phyloP scores from a whole-genome alignment of 345 rosid species.

The Sonneratia caseolaris region DNA sequence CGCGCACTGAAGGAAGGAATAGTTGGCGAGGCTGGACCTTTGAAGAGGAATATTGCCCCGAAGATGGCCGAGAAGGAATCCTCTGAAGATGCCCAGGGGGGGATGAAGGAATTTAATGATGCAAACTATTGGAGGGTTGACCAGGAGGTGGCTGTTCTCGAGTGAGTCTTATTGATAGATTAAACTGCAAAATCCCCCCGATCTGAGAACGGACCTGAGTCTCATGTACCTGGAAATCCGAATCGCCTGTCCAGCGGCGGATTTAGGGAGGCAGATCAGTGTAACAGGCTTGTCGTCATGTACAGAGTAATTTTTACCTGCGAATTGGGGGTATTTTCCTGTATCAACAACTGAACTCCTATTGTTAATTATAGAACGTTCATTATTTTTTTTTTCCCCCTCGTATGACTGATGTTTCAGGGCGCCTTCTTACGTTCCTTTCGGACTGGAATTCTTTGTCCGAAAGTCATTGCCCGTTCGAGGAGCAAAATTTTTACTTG shows the following conservation, averaged over 20 bases:
- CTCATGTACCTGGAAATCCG: not conserved
- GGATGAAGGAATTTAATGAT: slow-evolving; percentile 75
- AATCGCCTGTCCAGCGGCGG: not conserved
- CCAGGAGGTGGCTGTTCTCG: slow-evolving; percentile 76
- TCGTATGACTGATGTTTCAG: slow-evolving; percentile 4
- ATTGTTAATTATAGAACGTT: slow-evolving; percentile 5
- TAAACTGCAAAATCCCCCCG: not conserved
- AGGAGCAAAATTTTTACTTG: too few relatives aligned
- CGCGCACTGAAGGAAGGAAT: slow-evolving; percentile 89
- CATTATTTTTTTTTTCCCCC: slow-evolving; percentile 1
- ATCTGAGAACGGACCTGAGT: not conserved
- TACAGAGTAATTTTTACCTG: slow-evolving; percentile 15
- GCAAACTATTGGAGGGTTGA: slow-evolving; percentile 94
- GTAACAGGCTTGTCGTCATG: slow-evolving; percentile 3
- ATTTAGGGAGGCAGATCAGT: not conserved
- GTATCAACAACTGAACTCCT: not conserved
- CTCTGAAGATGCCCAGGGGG: slow-evolving; percentile 38
- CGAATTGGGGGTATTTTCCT: slow-evolving; percentile 3
- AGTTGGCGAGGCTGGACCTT: slow-evolving; percentile 87
- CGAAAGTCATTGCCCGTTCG: too few relatives aligned
- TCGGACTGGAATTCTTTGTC: not conserved
- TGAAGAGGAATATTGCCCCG: slow-evolving; percentile 49
- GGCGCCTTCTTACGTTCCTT: not conserved
- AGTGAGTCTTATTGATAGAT: slow-evolving; percentile 23
- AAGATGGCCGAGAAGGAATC: slow-evolving; percentile 46